Base-by-base conservation (phyloP, 1,284 basidiomycete genomes). In the Puccinia horiana region DNA sequence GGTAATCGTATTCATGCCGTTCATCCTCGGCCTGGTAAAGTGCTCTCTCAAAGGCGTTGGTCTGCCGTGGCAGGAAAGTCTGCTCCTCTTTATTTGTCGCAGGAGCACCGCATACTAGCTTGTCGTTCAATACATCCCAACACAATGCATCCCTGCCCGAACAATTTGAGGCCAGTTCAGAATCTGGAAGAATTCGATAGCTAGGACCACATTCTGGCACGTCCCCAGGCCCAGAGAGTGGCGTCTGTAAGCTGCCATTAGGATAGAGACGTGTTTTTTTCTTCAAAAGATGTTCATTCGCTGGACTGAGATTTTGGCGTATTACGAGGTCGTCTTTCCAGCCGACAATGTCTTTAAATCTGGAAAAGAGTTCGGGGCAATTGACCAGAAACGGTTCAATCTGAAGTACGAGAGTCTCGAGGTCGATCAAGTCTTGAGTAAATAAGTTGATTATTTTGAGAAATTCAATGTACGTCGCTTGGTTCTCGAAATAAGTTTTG, bases 11-110 rank as follows among this genome's bases (percentile, higher is more conserved):
- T 88, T 99, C 97, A 88, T 98, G 95, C 37, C 97, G 92, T 87
- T 99, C 97, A 87, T 99, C 97, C 87, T 99, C 97, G 85, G 94
- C 93, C 87, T 94, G 94, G 88, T 99, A 96, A 81, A 99, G 90
- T 0, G 94, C 94, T 86, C 98, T 96, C 88, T 99, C 97, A 87
- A 94, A 98, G 2, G 92, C 90, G 87, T 98, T 99, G 89, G 98
- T 98, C 90, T 96, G 96, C 88, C 98, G 95, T 6, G 96, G 91
- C 82, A 95, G 91, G 88, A 98, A 98, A 0, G 93, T 91, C 84
- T 97, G 94, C 85, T 98, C 97, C 83, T 96, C 98, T 32, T 93
- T 92, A 26, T 94, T 94, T 94, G 95, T 98, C 0, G 94, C 96
- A 0, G 96, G 96, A 87, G 99, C 95, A 29, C 95, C 85, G 76